Evolutionary conservation across 163 green algal species (phyloP).

Genomic region (Trebouxiophyceae sp.): DNA sequence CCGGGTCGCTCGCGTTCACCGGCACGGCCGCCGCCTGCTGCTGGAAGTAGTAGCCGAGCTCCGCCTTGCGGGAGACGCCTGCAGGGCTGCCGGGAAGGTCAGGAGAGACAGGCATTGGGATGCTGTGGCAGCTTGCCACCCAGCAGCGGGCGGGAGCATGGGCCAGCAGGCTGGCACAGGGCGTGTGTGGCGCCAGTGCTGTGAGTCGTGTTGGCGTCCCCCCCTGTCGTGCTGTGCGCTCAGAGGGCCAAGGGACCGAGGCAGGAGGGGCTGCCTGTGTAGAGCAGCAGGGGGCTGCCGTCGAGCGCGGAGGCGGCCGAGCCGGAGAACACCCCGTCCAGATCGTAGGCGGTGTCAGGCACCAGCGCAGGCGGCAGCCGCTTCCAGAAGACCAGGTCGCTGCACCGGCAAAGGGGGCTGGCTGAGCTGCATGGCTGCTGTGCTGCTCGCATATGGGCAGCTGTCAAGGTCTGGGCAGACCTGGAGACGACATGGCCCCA

Average conservation of each 20-base stretch:
- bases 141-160: too few relatives aligned
- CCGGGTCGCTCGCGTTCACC: slow-evolving; percentile 17
- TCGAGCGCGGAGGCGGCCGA: slow-evolving; percentile 15
- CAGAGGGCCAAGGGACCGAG: too few relatives aligned
- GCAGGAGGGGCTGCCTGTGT: slow-evolving; percentile 23
- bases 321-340: slow-evolving; percentile 31
- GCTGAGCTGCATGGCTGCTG: too few relatives aligned
- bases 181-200: too few relatives aligned
- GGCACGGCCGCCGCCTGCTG: slow-evolving; percentile 26
- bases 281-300: slow-evolving; percentile 24
- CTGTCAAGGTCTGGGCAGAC: too few relatives aligned
- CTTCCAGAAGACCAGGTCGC: slow-evolving; percentile 27
- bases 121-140: too few relatives aligned
- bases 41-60: slow-evolving; percentile 34
- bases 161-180: too few relatives aligned
- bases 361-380: slow-evolving; percentile 21
- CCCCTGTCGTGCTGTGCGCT: too few relatives aligned
- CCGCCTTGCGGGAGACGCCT: slow-evolving; percentile 21
- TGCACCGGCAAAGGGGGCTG: slow-evolving; percentile 7
- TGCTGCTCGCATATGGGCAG: too few relatives aligned
- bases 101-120: too few relatives aligned
- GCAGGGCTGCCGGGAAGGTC: background rate
- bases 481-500: slow-evolving; percentile 23
- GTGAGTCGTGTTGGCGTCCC: too few relatives aligned
- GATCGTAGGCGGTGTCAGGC: slow-evolving; percentile 27